Evolutionary conservation across 495 filamentous ascomycete genomes (phyloP), one percentile per base, ranked within the genome.

Genomic region (Saxispiralis lemnorum): DNA sequence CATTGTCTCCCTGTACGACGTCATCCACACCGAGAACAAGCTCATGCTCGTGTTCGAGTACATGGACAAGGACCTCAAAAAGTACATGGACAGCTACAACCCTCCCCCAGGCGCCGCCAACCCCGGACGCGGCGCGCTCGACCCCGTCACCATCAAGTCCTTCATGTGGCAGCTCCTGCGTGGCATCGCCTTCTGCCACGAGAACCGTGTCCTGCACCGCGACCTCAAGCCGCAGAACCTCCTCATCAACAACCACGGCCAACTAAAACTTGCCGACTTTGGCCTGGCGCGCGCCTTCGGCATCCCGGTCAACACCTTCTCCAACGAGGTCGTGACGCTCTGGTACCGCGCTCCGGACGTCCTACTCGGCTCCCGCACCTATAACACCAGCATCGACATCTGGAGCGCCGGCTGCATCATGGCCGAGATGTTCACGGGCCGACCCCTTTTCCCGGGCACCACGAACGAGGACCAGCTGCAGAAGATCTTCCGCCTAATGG

Each of bases 371-470:
- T 83, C 76, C 48, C 66, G 87, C 46, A 93, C 88, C 31, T 95
- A 95, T 62, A 95, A 92, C 61, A 95, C 87, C 18, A 88, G 81
- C 63, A 95, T 95, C 64, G 87, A 95, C 55, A 95, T 95, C 64
- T 95, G 87, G 87, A 87, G 81, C 15, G 87, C 87, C 12, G 87
- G 87, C 32, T 95, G 87, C 60, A 95, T 95, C 67, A 95, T 95
- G 87, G 88, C 87, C 11, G 87, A 95, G 64, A 89, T 95, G 81
- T 94, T 84, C 61, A 92, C 85, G 0, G 88, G 87, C 11, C 75
- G 88, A 2, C 87, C 87, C 0, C 69, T 95, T 11, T 95, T 95
- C 65, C 87, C 87, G 0, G 87, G 87, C 33, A 95, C 87, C 1
- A 92, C 87, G 16, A 95, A 95, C 59, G 87, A 95, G 59, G 87